Evolutionary conservation across 805 yeast genomes (phyloP).

Genomic region (Ogataea sp.): DNA sequence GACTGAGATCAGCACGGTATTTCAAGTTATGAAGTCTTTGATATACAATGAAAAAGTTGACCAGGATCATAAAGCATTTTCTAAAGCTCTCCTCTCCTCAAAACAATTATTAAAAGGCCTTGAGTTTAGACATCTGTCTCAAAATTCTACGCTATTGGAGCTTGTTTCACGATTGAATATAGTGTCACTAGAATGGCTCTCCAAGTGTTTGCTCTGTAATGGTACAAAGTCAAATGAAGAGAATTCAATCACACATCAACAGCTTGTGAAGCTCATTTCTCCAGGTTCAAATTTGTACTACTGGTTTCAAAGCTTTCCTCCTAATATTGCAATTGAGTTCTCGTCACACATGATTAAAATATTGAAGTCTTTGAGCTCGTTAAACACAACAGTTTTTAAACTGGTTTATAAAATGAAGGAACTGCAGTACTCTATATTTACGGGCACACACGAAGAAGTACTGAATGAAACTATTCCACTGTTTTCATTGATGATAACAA

Average conservation of each 20-base stretch:
- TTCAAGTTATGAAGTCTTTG: neutral
- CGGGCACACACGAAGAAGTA: neutral
- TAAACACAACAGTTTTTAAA: constrained; percentile 3
- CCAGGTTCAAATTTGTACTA: constrained; percentile 4
- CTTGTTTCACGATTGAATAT: neutral
- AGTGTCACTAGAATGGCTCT: neutral
- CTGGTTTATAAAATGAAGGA: constrained; percentile 5
- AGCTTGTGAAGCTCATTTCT: constrained; percentile 2
- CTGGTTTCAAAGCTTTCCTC: constrained; percentile 7
- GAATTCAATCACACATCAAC: neutral
- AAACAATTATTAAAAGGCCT: neutral
- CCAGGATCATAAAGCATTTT: neutral
- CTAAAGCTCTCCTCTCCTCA: neutral
- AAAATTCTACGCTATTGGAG: neutral
- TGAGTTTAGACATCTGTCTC: neutral
- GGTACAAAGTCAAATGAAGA: no score
- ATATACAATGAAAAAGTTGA: neutral
- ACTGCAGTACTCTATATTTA: constrained; percentile 2
- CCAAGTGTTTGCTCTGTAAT: neutral
- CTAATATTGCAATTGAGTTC: neutral
- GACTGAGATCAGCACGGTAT: neutral
- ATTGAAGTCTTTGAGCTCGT: constrained; percentile 2
- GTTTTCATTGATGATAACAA: constrained; percentile 2
- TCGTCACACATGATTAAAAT: neutral
- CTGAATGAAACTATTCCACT: constrained; percentile 1